phyloP scores from a whole-genome alignment of 2,329 filamentous ascomycete genomes.

The Xylariomycetidae sp. region DNA sequence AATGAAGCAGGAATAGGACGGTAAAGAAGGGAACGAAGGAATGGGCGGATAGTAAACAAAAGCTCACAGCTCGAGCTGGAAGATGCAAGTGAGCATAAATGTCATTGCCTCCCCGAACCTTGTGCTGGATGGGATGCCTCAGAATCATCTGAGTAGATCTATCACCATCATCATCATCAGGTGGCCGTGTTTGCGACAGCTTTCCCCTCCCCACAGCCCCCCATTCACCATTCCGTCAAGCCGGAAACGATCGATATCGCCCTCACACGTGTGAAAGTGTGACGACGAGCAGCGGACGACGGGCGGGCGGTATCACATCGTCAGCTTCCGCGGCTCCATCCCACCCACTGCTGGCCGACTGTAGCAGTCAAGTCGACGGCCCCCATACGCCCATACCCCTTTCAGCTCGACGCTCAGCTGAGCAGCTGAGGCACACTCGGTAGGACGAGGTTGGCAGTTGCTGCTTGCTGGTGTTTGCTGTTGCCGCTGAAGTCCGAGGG shows the following conservation, averaged over 20 bases:
- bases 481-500: constrained; percentile 6
- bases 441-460: not conserved
- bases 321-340: no score
- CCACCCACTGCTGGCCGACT: no score
- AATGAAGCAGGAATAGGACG: constrained; percentile 16
- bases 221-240: not conserved
- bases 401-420: not conserved
- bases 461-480: not conserved
- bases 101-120: constrained; percentile 6
- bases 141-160: not conserved
- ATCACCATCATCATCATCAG: not conserved
- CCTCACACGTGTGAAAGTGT: constrained; percentile 9
- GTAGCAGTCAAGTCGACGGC: no score
- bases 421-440: not conserved
- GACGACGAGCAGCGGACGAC: not conserved
- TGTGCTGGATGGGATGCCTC: not conserved
- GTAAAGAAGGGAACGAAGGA: constrained; percentile 3
- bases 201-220: not conserved
- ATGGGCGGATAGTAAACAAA: not conserved
- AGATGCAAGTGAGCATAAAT: constrained; percentile 11
- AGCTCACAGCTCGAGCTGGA: constrained; percentile 1
- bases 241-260: not conserved
- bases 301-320: not conserved
- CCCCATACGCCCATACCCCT: not conserved
- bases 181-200: not conserved